A percentile compares a stretch with the other conserved stretches of the same genome.
phyloP scores from a whole-genome alignment of 2,329 filamentous ascomycete genomes.

The Hypoxylon sp. region DNA sequence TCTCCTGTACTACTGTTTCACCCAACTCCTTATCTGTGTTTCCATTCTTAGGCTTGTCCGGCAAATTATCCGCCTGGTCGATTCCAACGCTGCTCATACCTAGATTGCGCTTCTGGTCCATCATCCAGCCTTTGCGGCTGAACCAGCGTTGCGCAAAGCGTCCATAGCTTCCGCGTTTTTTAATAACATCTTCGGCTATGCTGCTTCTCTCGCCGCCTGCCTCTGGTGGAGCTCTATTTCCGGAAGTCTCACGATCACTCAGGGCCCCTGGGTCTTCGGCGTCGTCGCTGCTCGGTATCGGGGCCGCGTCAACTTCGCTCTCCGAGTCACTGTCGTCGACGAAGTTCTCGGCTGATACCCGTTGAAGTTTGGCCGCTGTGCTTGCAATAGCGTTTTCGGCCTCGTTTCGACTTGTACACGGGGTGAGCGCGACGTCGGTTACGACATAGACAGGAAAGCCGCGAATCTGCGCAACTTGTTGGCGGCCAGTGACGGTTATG shows the following conservation, averaged over 20 bases:
- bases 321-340: constrained; percentile 59
- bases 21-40: constrained; percentile 50
- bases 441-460: constrained; percentile 88
- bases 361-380: constrained; percentile 64
- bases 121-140: constrained; percentile 84
- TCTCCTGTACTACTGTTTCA: constrained; percentile 50
- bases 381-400: constrained; percentile 79
- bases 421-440: constrained; percentile 91
- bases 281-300: constrained; percentile 54
- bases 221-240: constrained; percentile 39
- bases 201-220: constrained; percentile 66
- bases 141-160: constrained; percentile 94
- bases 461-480: constrained; percentile 89
- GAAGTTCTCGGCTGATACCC: constrained; percentile 47
- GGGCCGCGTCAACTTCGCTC: constrained; percentile 64
- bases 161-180: constrained; percentile 85
- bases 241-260: constrained; percentile 49
- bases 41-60: constrained; percentile 32
- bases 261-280: constrained; percentile 51
- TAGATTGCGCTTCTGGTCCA: constrained; percentile 77
- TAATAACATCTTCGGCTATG: constrained; percentile 90
- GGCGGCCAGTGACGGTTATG: constrained; percentile 85
- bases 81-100: constrained; percentile 69
- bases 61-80: constrained; percentile 60
- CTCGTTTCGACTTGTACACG: constrained; percentile 81